Evolutionary conservation across 331 rosid genomes (phyloP).

Genomic region (Malus hybrid): DNA sequence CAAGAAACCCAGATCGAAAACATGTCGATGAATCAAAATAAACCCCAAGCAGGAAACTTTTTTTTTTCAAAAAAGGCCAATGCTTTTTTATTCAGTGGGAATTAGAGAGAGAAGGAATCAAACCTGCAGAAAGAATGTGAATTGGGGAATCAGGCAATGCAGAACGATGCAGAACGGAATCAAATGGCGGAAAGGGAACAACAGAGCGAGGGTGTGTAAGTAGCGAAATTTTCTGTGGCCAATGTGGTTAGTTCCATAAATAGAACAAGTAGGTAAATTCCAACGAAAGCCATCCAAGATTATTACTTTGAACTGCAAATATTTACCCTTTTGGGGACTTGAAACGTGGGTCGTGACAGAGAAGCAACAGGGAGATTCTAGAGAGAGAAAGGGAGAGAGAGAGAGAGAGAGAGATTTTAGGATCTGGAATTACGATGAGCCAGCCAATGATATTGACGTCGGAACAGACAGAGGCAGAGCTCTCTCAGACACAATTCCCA

Average conservation of each 20-base stretch:
- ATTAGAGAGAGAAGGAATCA: background rate
- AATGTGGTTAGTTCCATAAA: slow-evolving; percentile 13
- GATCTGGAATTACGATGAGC: slow-evolving; percentile 36
- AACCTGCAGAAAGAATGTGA: slow-evolving; percentile 8
- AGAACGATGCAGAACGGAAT: slow-evolving; percentile 13
- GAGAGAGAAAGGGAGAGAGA: slow-evolving; percentile 15
- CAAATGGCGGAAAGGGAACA: slow-evolving; percentile 6
- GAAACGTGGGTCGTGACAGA: slow-evolving; percentile 20
- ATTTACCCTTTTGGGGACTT: slow-evolving; percentile 10
- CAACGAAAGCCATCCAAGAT: slow-evolving; percentile 19
- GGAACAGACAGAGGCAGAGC: background rate
- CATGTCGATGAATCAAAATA: background rate
- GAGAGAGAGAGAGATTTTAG: slow-evolving; percentile 24
- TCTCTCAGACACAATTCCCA: background rate
- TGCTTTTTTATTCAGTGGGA: background rate
- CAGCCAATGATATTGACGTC: slow-evolving; percentile 20
- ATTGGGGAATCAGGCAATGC: background rate
- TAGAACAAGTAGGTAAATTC: background rate
- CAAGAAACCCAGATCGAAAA: slow-evolving; percentile 1
- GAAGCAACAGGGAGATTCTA: slow-evolving; percentile 7
- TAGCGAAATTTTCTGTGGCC: slow-evolving; percentile 1
- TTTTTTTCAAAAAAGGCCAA: background rate
- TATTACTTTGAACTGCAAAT: background rate
- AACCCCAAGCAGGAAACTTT: background rate
- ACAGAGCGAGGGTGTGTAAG: background rate